phyloP scores from a whole-genome alignment of 2,329 filamentous ascomycete genomes.

The Colletotrichum sp. region DNA sequence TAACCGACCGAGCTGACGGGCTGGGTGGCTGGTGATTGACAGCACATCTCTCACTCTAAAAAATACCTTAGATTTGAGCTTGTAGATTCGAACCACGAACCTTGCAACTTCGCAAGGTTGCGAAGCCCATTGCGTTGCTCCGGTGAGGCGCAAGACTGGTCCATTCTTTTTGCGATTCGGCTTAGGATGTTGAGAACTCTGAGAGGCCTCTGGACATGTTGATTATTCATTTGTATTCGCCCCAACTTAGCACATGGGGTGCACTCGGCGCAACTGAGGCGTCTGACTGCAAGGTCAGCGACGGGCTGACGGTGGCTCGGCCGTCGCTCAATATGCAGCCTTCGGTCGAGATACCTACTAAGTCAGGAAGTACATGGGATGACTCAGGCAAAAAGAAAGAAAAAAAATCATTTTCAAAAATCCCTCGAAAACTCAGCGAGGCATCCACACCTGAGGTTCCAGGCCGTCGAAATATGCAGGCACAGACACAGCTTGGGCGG shows the following conservation, averaged over 20 bases:
- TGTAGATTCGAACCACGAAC: not conserved
- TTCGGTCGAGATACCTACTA: not conserved
- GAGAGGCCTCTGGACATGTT: not conserved
- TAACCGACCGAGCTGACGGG: not conserved
- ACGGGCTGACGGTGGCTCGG: not conserved
- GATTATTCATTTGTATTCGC: not conserved
- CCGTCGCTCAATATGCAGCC: not conserved
- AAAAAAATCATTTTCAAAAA: not conserved
- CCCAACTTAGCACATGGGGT: not conserved
- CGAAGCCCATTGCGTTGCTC: not conserved
- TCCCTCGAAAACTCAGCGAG: not conserved
- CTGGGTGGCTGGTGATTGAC: conserved; percentile 2
- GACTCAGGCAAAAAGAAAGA: conserved; percentile 1
- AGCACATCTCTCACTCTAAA: conserved; percentile 14
- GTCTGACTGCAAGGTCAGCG: not conserved
- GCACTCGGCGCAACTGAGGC: not conserved
- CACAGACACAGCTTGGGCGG: not conserved
- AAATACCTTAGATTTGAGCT: conserved; percentile 11
- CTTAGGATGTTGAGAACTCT: not conserved
- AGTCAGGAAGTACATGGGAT: not conserved
- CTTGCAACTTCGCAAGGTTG: not conserved
- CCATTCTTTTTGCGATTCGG: not conserved
- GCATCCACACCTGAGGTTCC: not conserved
- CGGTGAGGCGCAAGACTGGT: not conserved
- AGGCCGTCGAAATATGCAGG: not conserved